Conservation (phyloP, 1,284 basidiomycete genomes). For the Exobasidium rhododendri region DNA sequence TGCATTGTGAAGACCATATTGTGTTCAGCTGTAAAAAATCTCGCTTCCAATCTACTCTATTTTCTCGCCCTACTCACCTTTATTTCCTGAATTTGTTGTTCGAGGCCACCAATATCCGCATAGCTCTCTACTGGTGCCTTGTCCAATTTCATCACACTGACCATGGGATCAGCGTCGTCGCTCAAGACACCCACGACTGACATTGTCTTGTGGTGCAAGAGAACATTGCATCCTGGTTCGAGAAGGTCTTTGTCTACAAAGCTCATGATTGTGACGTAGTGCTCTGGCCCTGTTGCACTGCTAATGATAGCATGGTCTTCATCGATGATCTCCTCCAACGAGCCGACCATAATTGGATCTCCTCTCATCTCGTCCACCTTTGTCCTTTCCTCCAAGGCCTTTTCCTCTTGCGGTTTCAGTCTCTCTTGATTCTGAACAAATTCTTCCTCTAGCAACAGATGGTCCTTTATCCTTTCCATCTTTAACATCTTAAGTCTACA, state of each 20-base stretch:
- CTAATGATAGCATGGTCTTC: constrained; percentile 99
- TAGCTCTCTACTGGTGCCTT: constrained; percentile 99
- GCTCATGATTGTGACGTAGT: constrained; percentile 97
- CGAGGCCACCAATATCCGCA: constrained; percentile 95
- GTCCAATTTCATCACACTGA: constrained; percentile 91
- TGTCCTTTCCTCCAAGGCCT: constrained; percentile 90
- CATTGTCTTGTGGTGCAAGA: constrained; percentile 95
- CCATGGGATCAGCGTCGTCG: constrained; percentile 96
- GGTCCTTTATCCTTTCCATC: constrained; percentile 96
- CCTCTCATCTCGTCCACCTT: constrained; percentile 93
- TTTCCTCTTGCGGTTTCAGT: constrained; percentile 70
- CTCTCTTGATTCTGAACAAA: constrained; percentile 91
- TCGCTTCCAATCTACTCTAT: too few relatives aligned
- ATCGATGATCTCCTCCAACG: constrained; percentile 98
- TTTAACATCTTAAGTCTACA: constrained; percentile 95
- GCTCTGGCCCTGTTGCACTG: constrained; percentile 89
- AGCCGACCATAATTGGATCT: constrained; percentile 93
- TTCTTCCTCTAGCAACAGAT: constrained; percentile 93
- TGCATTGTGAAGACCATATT: constrained; percentile 54
- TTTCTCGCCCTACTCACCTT: constrained; percentile 67
- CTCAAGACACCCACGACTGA: constrained; percentile 91
- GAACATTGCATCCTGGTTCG: constrained; percentile 91
- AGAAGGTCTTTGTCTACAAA: constrained; percentile 98
- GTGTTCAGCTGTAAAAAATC: background rate
- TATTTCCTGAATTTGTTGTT: constrained; percentile 96